phyloP scores from a whole-genome alignment of 2,329 filamentous ascomycete species.

The Trichoderma sp. region DNA sequence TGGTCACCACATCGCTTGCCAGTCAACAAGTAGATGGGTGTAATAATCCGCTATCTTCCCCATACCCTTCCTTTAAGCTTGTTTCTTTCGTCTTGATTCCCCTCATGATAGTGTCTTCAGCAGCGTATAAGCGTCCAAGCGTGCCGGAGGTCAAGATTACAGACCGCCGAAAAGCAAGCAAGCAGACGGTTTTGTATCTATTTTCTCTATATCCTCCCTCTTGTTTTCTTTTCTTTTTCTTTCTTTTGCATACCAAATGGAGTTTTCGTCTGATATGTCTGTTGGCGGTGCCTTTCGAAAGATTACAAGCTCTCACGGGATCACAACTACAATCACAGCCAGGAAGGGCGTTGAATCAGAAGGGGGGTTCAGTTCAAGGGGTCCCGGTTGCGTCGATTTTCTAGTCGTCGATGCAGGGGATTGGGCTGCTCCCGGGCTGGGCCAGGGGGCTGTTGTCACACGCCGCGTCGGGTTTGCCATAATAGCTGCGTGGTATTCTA shows the following conservation, averaged over 20 bases:
- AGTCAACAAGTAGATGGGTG: not conserved
- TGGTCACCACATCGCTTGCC: too few relatives aligned
- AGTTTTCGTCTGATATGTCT: not conserved
- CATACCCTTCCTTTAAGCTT: not conserved
- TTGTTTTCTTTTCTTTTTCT: too few relatives aligned
- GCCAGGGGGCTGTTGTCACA: not conserved
- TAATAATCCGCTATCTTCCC: not conserved
- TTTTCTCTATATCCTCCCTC: not conserved
- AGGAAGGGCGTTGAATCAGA: not conserved
- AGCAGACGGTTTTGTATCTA: not conserved
- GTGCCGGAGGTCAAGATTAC: not conserved
- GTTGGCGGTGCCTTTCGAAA: not conserved
- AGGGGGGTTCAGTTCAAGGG: not conserved
- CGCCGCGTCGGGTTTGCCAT: not conserved
- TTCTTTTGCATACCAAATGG: not conserved
- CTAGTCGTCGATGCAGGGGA: not conserved
- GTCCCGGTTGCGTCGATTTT: not conserved
- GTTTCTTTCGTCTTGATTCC: not conserved
- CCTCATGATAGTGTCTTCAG: not conserved
- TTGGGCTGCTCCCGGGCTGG: not conserved
- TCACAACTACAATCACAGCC: not conserved
- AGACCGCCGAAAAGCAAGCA: not conserved
- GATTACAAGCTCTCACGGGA: not conserved
- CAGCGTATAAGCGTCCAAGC: not conserved
- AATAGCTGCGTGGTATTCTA: not conserved